A percentile compares a stretch with the other conserved stretches of the same genome.
These are phyloP conservation scores for Cutaneotrichosporon spelunceum DNA, from an alignment of 1,284 basidiomycete genomes.

Conservation along the genomic window DNA sequence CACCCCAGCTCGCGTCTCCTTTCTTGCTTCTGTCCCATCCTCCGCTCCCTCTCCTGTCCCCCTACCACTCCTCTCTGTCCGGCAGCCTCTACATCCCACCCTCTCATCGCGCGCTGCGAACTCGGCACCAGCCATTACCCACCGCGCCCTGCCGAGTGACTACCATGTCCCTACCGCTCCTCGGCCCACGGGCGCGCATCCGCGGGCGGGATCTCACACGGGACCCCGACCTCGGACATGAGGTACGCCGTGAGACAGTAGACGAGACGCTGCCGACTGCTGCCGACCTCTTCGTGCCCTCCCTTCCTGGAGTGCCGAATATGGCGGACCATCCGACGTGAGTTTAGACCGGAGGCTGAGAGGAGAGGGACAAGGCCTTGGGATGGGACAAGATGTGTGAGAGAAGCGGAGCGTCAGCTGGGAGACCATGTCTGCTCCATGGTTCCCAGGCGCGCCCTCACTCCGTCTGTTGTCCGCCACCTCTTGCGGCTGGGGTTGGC, in stretches of 20 bases:
- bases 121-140: background rate
- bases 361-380: no score
- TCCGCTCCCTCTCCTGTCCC: background rate
- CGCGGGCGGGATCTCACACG: background rate
- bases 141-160: background rate
- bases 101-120: background rate
- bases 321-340: slow-evolving; percentile 49
- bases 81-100: background rate
- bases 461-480: no score
- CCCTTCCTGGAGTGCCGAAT: slow-evolving; percentile 70
- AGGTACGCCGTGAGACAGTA: background rate
- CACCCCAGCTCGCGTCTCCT: background rate
- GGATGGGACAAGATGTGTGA: no score
- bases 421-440: no score
- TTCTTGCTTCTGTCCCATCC: background rate
- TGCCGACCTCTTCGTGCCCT: slow-evolving; percentile 76
- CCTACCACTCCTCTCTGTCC: no score
- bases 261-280: slow-evolving; percentile 54
- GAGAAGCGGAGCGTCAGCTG: no score
- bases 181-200: slow-evolving; percentile 8
- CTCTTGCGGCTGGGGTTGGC: no score
- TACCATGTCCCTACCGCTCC: slow-evolving; percentile 2
- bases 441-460: no score
- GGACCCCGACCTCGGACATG: background rate
- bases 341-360: slow-evolving; percentile 12